Evolutionary conservation across 1,139 yeast genomes (phyloP).

Genomic region (Meyerozyma carpophila): DNA sequence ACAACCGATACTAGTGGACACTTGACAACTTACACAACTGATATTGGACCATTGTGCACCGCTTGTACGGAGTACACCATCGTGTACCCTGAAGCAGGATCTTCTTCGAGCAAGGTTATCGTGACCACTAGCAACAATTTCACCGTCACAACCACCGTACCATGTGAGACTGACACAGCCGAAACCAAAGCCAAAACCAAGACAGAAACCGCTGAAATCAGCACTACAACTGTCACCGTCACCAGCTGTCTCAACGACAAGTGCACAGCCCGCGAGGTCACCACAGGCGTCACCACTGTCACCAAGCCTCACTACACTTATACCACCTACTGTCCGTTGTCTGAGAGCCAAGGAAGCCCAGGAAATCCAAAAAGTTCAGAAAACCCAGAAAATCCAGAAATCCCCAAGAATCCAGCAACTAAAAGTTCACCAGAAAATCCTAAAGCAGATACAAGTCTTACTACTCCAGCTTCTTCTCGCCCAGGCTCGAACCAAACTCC

Average conservation of each 20-base stretch:
- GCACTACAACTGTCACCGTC: slow-evolving; percentile 10
- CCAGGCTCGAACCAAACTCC: too few relatives aligned
- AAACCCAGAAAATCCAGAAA: not conserved
- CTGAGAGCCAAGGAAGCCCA: slow-evolving; percentile 2
- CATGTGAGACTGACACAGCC: not conserved
- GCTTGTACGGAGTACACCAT: not conserved
- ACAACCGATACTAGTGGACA: slow-evolving; percentile 1
- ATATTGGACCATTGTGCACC: not conserved
- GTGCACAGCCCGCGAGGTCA: slow-evolving; percentile 6
- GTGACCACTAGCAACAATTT: not conserved
- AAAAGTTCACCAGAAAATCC: not conserved
- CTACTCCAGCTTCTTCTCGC: too few relatives aligned
- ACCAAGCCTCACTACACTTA: slow-evolving; percentile 2
- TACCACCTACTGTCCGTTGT: slow-evolving; percentile 27
- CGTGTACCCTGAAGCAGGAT: not conserved
- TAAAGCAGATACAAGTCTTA: not conserved
- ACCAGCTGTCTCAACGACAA: slow-evolving; percentile 10
- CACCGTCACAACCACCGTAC: not conserved
- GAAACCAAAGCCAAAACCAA: too few relatives aligned
- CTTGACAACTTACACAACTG: not conserved
- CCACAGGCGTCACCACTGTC: slow-evolving; percentile 10
- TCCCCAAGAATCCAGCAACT: not conserved
- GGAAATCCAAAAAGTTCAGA: not conserved
- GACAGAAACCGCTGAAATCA: slow-evolving; percentile 4
- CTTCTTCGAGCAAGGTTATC: not conserved